These are phyloP conservation scores for Aspergillus latus DNA, from an alignment of 2,329 filamentous ascomycete species.

Conservation along the genomic window DNA sequence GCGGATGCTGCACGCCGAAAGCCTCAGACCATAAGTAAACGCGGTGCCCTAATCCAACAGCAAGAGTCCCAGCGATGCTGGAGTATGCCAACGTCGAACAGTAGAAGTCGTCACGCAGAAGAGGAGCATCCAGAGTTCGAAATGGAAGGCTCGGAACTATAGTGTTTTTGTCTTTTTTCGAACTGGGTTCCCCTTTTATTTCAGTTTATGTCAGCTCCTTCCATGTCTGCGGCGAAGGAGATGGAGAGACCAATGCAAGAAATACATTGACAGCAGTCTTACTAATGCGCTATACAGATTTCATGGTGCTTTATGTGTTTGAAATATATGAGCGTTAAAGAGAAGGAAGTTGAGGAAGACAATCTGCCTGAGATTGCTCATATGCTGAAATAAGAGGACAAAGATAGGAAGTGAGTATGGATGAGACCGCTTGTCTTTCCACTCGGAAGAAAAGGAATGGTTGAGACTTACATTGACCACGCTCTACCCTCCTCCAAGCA, in stretches of 20 bases:
- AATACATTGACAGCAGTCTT: neutral
- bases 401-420: neutral
- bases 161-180: slow-evolving; percentile 32
- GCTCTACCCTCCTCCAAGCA: slow-evolving; percentile 38
- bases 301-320: neutral
- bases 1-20: slow-evolving; percentile 62
- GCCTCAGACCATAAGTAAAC: slow-evolving; percentile 89
- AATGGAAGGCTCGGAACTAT: slow-evolving; percentile 72
- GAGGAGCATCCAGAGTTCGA: slow-evolving; percentile 84
- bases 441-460: neutral
- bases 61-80: slow-evolving; percentile 69
- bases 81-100: slow-evolving; percentile 90
- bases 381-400: neutral
- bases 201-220: neutral
- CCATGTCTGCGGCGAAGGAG: neutral
- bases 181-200: slow-evolving; percentile 23
- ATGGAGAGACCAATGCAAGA: neutral
- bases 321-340: neutral
- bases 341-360: too few relatives aligned
- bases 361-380: neutral
- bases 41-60: slow-evolving; percentile 74
- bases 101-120: slow-evolving; percentile 92
- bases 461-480: slow-evolving; percentile 34
- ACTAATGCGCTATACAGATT: neutral
- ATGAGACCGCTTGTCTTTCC: neutral